Percentiles rank a stretch among this genome's conserved stretches.
These are phyloP conservation scores for Halenospora varia DNA, from an alignment of 495 filamentous ascomycete genomes.

Conservation along the genomic window DNA sequence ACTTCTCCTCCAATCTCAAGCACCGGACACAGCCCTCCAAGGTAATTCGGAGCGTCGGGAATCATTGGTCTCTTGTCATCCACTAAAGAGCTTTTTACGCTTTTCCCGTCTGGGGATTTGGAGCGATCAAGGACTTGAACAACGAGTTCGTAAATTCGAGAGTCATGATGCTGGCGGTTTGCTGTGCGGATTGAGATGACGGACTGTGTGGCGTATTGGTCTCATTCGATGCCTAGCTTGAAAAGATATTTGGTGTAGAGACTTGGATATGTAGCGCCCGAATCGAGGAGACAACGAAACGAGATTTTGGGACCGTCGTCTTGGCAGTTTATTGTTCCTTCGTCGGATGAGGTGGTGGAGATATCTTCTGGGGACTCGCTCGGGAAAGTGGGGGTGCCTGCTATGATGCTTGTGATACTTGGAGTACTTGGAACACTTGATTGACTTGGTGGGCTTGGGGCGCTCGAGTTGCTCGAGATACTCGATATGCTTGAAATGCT, in stretches of 20 bases:
- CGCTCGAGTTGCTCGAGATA: not conserved
- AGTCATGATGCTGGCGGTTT: conserved; percentile 14
- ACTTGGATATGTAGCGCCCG: conserved; percentile 39
- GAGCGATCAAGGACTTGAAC: conserved; percentile 21
- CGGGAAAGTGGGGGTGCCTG: too few species aligned
- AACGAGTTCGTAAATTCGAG: conserved; percentile 38
- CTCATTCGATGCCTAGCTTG: conserved; percentile 29
- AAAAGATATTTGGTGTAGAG: conserved; percentile 33
- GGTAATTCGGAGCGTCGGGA: conserved; percentile 1
- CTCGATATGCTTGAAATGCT: not conserved
- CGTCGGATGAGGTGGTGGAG: not conserved
- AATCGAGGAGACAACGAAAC: conserved; percentile 36
- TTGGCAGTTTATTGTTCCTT: conserved; percentile 3
- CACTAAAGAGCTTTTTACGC: conserved; percentile 2
- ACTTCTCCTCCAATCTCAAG: not conserved
- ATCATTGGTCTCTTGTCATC: conserved; percentile 11
- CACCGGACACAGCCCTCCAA: conserved; percentile 14
- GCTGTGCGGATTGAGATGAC: conserved; percentile 17
- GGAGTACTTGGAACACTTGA: not conserved
- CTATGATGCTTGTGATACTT: not conserved
- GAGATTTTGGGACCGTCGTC: conserved; percentile 2
- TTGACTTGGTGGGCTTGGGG: not conserved
- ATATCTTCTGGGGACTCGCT: too few species aligned
- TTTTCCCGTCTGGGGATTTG: not conserved
- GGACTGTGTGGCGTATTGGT: conserved; percentile 36